phyloP scores from a whole-genome alignment of 2,329 filamentous ascomycete genomes.

The Ophiocordyceps robertsii region DNA sequence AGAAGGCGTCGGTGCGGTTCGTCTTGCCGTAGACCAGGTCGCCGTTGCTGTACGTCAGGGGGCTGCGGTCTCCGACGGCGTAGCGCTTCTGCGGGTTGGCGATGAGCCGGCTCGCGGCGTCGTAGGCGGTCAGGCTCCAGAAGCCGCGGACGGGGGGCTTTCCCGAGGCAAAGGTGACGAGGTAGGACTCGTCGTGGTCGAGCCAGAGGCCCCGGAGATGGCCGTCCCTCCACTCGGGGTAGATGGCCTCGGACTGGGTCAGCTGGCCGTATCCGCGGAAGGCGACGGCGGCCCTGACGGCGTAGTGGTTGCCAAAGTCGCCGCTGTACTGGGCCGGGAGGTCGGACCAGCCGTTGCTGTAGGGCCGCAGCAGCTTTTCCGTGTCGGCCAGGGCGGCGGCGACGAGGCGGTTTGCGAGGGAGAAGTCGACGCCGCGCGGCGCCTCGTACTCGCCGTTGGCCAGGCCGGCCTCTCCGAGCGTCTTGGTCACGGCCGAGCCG shows the following conservation, averaged over 20 bases:
- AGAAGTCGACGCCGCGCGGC: background rate
- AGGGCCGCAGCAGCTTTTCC: background rate
- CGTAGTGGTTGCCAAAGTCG: background rate
- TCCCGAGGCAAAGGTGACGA: constrained; percentile 3
- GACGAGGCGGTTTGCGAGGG: background rate
- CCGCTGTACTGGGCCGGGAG: background rate
- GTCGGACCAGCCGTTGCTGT: background rate
- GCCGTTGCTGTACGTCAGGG: constrained; percentile 13
- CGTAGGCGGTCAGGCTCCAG: constrained; percentile 15
- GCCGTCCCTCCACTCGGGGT: background rate
- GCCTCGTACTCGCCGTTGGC: background rate
- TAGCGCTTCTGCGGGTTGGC: constrained; percentile 10
- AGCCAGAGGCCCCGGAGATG: background rate
- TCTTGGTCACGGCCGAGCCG: background rate
- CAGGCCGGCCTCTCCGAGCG: background rate
- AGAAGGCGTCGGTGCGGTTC: constrained; percentile 7
- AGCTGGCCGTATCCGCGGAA: background rate
- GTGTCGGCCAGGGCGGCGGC: background rate
- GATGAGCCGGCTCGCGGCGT: constrained; percentile 10
- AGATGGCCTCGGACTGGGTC: background rate
- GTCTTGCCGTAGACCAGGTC: constrained; percentile 1
- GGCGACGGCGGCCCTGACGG: background rate
- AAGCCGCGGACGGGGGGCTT: constrained; percentile 8
- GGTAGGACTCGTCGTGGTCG: constrained; percentile 1
- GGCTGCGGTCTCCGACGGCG: constrained; percentile 11